Evolutionary conservation across 257 asterid genomes (phyloP).

Genomic region (Solanum sejunctum): DNA sequence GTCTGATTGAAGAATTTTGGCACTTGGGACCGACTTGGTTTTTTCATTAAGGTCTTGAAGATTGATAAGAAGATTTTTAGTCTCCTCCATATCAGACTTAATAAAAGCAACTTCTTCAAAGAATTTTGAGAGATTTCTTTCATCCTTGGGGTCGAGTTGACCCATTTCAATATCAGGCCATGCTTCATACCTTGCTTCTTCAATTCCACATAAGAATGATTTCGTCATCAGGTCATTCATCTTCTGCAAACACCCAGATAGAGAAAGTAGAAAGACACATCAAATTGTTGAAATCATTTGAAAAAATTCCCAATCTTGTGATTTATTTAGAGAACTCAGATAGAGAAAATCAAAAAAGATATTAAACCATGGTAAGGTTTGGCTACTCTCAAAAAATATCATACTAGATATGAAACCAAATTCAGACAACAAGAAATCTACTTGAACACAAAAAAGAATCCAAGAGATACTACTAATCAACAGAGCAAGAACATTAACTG

Average conservation of each 20-base stretch:
- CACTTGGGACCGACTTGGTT: constrained; percentile 34
- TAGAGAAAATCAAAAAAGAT: too few species aligned
- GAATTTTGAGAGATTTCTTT: constrained; percentile 37
- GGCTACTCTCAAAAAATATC: too few species aligned
- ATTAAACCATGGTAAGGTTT: too few species aligned
- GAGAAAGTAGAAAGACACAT: too few species aligned
- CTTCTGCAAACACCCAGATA: constrained; percentile 16
- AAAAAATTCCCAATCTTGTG: too few species aligned
- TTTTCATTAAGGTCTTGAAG: constrained; percentile 54
- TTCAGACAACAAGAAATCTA: background rate
- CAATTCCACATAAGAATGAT: constrained; percentile 65
- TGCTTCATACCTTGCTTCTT: constrained; percentile 60
- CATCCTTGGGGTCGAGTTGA: constrained; percentile 44
- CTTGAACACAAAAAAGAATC: background rate
- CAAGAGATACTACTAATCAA: background rate
- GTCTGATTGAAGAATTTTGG: constrained; percentile 50
- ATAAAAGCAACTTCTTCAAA: constrained; percentile 59
- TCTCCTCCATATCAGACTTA: constrained; percentile 64
- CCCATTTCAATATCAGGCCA: constrained; percentile 59
- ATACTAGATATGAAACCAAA: too few species aligned
- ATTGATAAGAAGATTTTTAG: constrained; percentile 45
- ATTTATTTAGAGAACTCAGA: too few species aligned
- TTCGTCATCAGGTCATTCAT: constrained; percentile 79
- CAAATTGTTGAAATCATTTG: too few species aligned
- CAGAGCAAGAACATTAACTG: background rate